A percentile compares a stretch with the other conserved stretches of the same genome.
These are phyloP conservation scores for Eutypa lata DNA, from an alignment of 2,329 filamentous ascomycete species.

Conservation along the genomic window DNA sequence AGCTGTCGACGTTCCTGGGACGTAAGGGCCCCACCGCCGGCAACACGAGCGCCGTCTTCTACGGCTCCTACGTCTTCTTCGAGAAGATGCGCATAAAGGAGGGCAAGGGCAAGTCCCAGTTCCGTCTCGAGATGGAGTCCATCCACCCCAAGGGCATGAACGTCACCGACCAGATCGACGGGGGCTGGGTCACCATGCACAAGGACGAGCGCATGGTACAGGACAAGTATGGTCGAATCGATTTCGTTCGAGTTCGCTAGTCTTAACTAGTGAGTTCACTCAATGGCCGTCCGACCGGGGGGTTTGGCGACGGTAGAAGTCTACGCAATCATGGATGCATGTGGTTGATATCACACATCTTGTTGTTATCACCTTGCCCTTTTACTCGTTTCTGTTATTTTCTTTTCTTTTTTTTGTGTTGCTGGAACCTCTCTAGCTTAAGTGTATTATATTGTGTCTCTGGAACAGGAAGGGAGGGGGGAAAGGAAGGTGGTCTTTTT, in stretches of 20 bases:
- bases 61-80: conserved; percentile 56
- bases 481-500: too few species aligned
- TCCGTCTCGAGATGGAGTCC: conserved; percentile 50
- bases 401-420: too few species aligned
- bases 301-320: too few species aligned
- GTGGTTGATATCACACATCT: too few species aligned
- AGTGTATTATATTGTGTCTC: too few species aligned
- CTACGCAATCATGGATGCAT: too few species aligned
- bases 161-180: conserved; percentile 4
- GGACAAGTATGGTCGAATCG: conserved; percentile 13
- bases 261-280: too few species aligned
- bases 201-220: conserved; percentile 6
- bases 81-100: conserved; percentile 54
- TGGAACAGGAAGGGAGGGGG: too few species aligned
- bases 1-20: conserved; percentile 46
- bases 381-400: too few species aligned
- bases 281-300: too few species aligned
- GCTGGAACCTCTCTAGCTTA: too few species aligned
- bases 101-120: conserved; percentile 48
- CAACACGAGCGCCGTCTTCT: conserved; percentile 47
- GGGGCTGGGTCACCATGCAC: conserved; percentile 3
- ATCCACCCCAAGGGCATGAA: conserved; percentile 26
- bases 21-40: conserved; percentile 47
- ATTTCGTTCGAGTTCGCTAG: conserved; percentile 5
- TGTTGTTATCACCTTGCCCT: too few species aligned